phyloP scores from a whole-genome alignment of 2,329 filamentous ascomycete species.

The Colletotrichum sp. region DNA sequence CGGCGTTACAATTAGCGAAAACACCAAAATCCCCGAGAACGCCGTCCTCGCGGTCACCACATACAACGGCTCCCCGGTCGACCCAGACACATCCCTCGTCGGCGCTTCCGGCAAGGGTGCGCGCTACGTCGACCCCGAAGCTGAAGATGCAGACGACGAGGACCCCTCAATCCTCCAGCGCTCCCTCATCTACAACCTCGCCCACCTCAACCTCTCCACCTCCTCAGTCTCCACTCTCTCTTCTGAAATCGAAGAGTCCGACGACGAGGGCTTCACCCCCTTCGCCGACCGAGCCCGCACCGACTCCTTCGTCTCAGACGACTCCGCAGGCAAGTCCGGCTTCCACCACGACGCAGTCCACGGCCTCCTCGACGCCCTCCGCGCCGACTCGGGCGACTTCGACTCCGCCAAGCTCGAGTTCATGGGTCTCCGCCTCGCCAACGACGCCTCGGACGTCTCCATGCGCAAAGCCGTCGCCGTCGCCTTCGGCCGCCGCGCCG shows the following conservation, averaged over 20 bases:
- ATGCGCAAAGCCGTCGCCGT: constrained; percentile 86
- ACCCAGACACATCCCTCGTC: constrained; percentile 50
- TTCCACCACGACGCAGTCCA: constrained; percentile 90
- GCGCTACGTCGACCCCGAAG: constrained; percentile 49
- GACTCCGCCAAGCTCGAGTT: constrained; percentile 87
- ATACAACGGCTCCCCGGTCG: constrained; percentile 38
- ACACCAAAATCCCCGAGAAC: constrained; percentile 47
- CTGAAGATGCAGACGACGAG: constrained; percentile 54
- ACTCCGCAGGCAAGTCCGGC: constrained; percentile 64
- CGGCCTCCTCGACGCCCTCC: constrained; percentile 85
- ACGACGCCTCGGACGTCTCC: constrained; percentile 87
- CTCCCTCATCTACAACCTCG: constrained; percentile 60
- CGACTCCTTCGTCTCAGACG: constrained; percentile 75
- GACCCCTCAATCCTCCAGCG: constrained; percentile 59
- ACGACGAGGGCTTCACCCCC: constrained; percentile 61
- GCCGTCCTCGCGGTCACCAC: constrained; percentile 40
- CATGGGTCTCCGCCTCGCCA: constrained; percentile 88
- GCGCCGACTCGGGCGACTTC: constrained; percentile 77
- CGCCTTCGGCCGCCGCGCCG: constrained; percentile 82
- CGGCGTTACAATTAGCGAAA: constrained; percentile 74
- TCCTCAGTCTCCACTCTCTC: constrained; percentile 65
- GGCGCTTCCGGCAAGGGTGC: constrained; percentile 57
- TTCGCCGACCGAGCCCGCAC: constrained; percentile 65
- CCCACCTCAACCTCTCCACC: constrained; percentile 56
- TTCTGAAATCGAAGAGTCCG: constrained; percentile 70